Evolutionary conservation across 768 basidiomycete species (phyloP).

Genomic region (Candolleomyces aberdarensis): DNA sequence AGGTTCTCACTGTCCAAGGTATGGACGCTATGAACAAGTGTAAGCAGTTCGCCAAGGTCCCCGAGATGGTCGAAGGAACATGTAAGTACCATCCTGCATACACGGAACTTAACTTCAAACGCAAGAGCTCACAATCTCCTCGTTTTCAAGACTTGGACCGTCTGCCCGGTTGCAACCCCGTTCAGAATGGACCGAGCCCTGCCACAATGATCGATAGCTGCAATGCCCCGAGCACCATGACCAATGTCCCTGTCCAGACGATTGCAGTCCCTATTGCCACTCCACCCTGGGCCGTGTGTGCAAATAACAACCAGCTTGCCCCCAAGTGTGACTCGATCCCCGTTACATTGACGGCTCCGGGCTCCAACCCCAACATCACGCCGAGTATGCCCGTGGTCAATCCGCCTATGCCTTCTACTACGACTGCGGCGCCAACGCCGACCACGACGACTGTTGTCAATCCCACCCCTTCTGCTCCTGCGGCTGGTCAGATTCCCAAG

Average conservation of each 20-base stretch:
- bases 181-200: slow-evolving; percentile 14
- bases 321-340: slow-evolving; percentile 10
- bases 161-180: slow-evolving; percentile 21
- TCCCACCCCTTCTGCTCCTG: background rate
- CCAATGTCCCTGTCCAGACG: slow-evolving; percentile 9
- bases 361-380: slow-evolving; percentile 9
- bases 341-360: slow-evolving; percentile 6
- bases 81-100: slow-evolving; percentile 11
- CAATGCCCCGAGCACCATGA: slow-evolving; percentile 14
- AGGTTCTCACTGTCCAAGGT: slow-evolving; percentile 17
- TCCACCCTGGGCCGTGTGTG: slow-evolving; percentile 10
- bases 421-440: background rate
- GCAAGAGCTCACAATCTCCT: background rate
- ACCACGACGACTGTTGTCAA: background rate
- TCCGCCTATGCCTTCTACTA: background rate
- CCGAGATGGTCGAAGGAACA: slow-evolving; percentile 15
- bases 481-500: slow-evolving; percentile 3
- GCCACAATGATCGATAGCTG: slow-evolving; percentile 13
- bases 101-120: background rate
- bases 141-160: slow-evolving; percentile 10
- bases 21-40: slow-evolving; percentile 19
- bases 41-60: slow-evolving; percentile 12
- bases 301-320: background rate
- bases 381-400: background rate
- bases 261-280: slow-evolving; percentile 5